Evolutionary conservation across 1,284 basidiomycete genomes (phyloP), one percentile per base, ranked within the genome.

Genomic region (Leucoagaricus sp.): DNA sequence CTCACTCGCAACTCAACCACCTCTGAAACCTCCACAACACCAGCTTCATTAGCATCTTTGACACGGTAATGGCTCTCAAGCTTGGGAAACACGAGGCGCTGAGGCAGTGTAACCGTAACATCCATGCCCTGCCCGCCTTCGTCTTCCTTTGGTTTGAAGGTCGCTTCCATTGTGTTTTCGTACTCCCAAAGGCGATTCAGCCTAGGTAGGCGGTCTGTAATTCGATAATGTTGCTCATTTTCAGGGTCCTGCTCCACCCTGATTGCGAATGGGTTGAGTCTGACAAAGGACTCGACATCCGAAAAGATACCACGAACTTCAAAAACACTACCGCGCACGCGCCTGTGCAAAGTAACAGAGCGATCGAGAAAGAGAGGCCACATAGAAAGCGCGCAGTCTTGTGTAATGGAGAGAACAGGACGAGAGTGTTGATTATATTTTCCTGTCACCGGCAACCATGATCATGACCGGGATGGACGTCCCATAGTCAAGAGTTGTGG

Each of bases 231-330:
- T 4, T 56, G 58, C 4, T 67, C 60, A 36, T 74, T 66, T 8
- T 65, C 55, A 0, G 69, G 61, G 53, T 70, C 66, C 17, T 58
- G 63, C 10, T 65, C 60, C 46, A 63, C 56, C 46, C 53, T 61
- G 29, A 67, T 61, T n/a, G 76, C 66, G 44, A 76, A 60, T 2
- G 77, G 73, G 48, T 68, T 73, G 7, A 73, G 64, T 7, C 61
- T 57, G 47, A 74, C 66, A 4, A 78, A 59, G 1, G 62, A 59
- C 2, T 63, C 51, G 2, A 71, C 71, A 57, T 77, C 68, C 40
- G 75, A 72, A n/a, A 78, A 58, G 17, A 72, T 49, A 6, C 50
- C 47, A 25, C 74, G 58, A 13, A 72, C 69, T 5, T 60, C 51
- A 1, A 63, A 55, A 17, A 64, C 53, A 1, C 72, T 62, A 2